These are phyloP conservation scores for Brassica incana DNA, from an alignment of 345 rosid genomes.

Conservation along the genomic window DNA sequence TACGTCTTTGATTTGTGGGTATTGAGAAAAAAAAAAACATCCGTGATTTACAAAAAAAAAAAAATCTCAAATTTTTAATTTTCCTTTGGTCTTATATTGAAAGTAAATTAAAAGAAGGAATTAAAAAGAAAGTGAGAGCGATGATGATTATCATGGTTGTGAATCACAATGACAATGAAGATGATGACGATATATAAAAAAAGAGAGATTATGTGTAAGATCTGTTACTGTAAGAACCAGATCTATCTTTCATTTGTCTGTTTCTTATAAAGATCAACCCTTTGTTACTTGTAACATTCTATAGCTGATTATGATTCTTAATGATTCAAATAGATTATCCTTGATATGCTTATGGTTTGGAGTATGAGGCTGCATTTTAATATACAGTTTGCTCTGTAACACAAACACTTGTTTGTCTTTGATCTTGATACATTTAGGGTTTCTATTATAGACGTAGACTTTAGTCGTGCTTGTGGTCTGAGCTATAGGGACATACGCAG, in stretches of 20 bases:
- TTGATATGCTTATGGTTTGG: conserved; percentile 21
- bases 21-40: background rate
- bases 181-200: conserved; percentile 27
- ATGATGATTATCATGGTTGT: conserved; percentile 19
- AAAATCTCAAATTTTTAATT: conserved; percentile 26
- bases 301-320: conserved; percentile 31
- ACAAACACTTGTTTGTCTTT: conserved; percentile 10
- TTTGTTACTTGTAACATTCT: conserved; percentile 40
- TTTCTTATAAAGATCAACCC: conserved; percentile 33
- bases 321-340: conserved; percentile 15
- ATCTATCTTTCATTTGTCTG: conserved; percentile 32
- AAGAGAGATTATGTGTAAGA: conserved; percentile 28
- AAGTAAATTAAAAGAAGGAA: conserved; percentile 11
- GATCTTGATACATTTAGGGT: background rate
- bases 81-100: conserved; percentile 38
- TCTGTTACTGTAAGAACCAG: conserved; percentile 41
- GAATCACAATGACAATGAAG: conserved; percentile 8
- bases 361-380: conserved; percentile 26
- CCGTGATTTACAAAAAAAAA: conserved; percentile 12
- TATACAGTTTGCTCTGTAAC: conserved; percentile 3
- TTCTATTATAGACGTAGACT: background rate
- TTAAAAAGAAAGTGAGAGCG: conserved; percentile 8
- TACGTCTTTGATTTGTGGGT: conserved; percentile 59
- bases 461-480: background rate
- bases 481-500: background rate